Conservation (phyloP, 176 grass and related monocot species). For the Carex myosuroides region DNA sequence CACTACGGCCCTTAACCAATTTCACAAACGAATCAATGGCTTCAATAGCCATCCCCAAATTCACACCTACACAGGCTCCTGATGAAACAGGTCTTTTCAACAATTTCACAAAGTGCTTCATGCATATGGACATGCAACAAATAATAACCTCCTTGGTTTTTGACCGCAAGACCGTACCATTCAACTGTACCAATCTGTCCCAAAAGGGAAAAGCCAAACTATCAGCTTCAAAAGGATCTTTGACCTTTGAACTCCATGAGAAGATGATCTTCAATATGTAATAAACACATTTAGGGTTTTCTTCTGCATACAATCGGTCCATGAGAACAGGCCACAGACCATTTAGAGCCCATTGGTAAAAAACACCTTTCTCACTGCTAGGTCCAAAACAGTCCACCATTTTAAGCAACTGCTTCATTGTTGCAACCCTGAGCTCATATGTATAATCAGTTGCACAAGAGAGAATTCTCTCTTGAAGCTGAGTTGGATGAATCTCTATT, state of each 20-base stretch:
- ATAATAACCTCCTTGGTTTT: constrained; percentile 78
- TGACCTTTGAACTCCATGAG: constrained; percentile 57
- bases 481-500: constrained; percentile 24
- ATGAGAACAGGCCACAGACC: constrained; percentile 53
- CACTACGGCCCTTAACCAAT: constrained; percentile 61
- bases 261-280: constrained; percentile 80
- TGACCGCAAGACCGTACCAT: constrained; percentile 40
- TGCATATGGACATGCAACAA: constrained; percentile 85
- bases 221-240: constrained; percentile 36
- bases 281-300: constrained; percentile 84
- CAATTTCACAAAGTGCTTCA: constrained; percentile 61
- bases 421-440: constrained; percentile 86
- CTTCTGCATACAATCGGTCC: constrained; percentile 56
- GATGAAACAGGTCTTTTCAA: constrained; percentile 29
- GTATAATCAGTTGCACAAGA: constrained; percentile 63
- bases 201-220: constrained; percentile 52
- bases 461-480: constrained; percentile 63
- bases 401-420: constrained; percentile 70
- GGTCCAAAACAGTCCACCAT: constrained; percentile 47
- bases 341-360: constrained; percentile 52
- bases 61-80: constrained; percentile 27
- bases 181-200: constrained; percentile 79
- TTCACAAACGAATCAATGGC: constrained; percentile 48
- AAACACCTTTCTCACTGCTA: constrained; percentile 34
- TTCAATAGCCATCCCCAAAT: constrained; percentile 30